These are phyloP conservation scores for Debaryomyces nepalensis DNA, from an alignment of 1,139 yeast species.

Conservation along the genomic window DNA sequence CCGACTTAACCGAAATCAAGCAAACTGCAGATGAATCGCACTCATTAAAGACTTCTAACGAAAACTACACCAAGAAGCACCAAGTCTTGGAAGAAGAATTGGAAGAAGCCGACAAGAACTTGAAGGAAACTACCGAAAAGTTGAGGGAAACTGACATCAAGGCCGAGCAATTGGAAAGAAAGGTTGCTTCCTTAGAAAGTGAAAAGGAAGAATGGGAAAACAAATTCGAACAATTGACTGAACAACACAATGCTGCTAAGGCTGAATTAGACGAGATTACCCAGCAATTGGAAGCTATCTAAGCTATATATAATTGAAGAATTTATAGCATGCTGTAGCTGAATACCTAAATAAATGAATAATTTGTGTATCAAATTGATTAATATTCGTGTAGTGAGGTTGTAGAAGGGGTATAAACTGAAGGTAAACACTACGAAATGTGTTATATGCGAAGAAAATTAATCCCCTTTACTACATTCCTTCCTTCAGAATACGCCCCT, in stretches of 20 bases:
- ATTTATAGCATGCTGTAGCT: background rate
- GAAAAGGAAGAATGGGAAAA: slow-evolving; percentile 93
- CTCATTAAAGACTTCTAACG: slow-evolving; percentile 86
- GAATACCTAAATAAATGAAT: slow-evolving; percentile 4
- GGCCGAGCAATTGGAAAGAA: slow-evolving; percentile 96
- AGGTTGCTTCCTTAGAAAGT: slow-evolving; percentile 86
- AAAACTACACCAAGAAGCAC: slow-evolving; percentile 89
- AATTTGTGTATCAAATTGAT: slow-evolving; percentile 2
- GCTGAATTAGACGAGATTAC: slow-evolving; percentile 93
- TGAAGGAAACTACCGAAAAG: slow-evolving; percentile 92
- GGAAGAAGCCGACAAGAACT: slow-evolving; percentile 89
- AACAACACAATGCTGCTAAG: slow-evolving; percentile 80
- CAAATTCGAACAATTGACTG: slow-evolving; percentile 86
- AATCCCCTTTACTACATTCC: too few species aligned
- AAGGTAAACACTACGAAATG: too few species aligned
- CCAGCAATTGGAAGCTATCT: slow-evolving; percentile 89
- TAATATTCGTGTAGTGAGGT: too few species aligned
- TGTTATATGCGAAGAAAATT: too few species aligned
- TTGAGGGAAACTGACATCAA: slow-evolving; percentile 95
- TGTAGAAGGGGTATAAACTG: too few species aligned
- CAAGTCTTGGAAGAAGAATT: slow-evolving; percentile 91
- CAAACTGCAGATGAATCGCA: slow-evolving; percentile 92
- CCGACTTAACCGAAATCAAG: slow-evolving; percentile 78
- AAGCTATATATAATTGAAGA: slow-evolving; percentile 23
- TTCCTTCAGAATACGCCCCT: too few species aligned